Evolutionary conservation across 2,329 filamentous ascomycete genomes (phyloP).

Genomic region (Penicillium sclerotiorum): DNA sequence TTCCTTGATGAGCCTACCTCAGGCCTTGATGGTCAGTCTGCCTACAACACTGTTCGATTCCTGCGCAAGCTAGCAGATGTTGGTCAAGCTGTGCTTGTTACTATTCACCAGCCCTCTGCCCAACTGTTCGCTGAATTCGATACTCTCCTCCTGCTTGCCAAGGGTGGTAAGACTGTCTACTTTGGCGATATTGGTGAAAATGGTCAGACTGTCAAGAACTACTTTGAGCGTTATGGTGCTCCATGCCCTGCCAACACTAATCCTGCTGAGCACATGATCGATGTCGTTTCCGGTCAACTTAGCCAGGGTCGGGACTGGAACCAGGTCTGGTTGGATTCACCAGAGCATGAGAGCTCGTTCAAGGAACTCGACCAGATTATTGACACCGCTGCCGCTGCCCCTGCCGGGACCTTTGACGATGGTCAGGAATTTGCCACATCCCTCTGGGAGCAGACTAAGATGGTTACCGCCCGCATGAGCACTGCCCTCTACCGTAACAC

Average conservation of each 20-base stretch:
- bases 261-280: conserved; percentile 17
- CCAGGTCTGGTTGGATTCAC: conserved; percentile 12
- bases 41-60: conserved; percentile 15
- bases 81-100: conserved; percentile 16
- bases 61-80: conserved; percentile 15
- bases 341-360: conserved; percentile 5
- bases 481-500: conserved; percentile 13
- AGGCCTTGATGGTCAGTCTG: conserved; percentile 15
- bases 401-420: conserved; percentile 14
- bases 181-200: conserved; percentile 18
- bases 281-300: conserved; percentile 15
- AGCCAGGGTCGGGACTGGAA: conserved; percentile 16
- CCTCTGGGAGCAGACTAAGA: conserved; percentile 11
- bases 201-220: conserved; percentile 11
- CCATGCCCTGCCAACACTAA: conserved; percentile 10
- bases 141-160: conserved; percentile 11
- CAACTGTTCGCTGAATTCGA: conserved; percentile 18
- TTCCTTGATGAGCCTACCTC: conserved; percentile 18
- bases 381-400: conserved; percentile 6
- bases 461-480: conserved; percentile 13
- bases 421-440: conserved; percentile 14
- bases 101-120: conserved; percentile 15
- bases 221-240: conserved; percentile 12
- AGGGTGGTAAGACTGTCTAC: conserved; percentile 17
- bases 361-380: conserved; percentile 13